Percentiles rank a stretch among this genome's conserved stretches.
These are phyloP conservation scores for Alnus rubra DNA, from an alignment of 306 rosid species.

Conservation along the genomic window DNA sequence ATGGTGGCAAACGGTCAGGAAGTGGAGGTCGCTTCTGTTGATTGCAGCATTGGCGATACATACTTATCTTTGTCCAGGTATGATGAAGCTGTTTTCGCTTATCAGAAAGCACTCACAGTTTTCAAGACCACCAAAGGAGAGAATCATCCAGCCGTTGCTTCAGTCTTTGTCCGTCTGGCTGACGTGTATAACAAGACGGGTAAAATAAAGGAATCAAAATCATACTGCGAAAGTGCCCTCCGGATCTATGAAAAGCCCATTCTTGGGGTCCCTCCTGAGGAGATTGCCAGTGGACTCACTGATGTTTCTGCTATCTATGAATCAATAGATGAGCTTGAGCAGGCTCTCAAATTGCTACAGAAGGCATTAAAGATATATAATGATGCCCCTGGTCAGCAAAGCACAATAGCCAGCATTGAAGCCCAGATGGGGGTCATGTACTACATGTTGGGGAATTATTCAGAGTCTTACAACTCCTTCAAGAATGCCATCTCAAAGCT, in stretches of 20 bases:
- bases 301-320: constrained; percentile 85
- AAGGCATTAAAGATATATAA: constrained; percentile 66
- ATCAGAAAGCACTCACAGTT: constrained; percentile 79
- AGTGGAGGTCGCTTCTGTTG: constrained; percentile 83
- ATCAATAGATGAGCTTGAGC: constrained; percentile 80
- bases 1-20: constrained; percentile 89
- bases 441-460: constrained; percentile 68
- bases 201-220: constrained; percentile 72
- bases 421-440: constrained; percentile 94
- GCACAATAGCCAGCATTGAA: constrained; percentile 85
- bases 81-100: constrained; percentile 80
- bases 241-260: constrained; percentile 81
- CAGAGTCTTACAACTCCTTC: constrained; percentile 68
- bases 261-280: constrained; percentile 66
- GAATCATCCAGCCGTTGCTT: constrained; percentile 86
- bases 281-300: constrained; percentile 80
- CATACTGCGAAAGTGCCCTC: constrained; percentile 81
- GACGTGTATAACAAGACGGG: constrained; percentile 81
- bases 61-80: constrained; percentile 75
- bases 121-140: constrained; percentile 84
- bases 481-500: constrained; percentile 71
- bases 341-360: constrained; percentile 66
- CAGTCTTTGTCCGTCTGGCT: constrained; percentile 76
- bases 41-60: constrained; percentile 89
- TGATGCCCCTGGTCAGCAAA: constrained; percentile 77